Evolutionary conservation across 495 filamentous ascomycete genomes (phyloP).

Genomic region (Aspergillus indologenus): DNA sequence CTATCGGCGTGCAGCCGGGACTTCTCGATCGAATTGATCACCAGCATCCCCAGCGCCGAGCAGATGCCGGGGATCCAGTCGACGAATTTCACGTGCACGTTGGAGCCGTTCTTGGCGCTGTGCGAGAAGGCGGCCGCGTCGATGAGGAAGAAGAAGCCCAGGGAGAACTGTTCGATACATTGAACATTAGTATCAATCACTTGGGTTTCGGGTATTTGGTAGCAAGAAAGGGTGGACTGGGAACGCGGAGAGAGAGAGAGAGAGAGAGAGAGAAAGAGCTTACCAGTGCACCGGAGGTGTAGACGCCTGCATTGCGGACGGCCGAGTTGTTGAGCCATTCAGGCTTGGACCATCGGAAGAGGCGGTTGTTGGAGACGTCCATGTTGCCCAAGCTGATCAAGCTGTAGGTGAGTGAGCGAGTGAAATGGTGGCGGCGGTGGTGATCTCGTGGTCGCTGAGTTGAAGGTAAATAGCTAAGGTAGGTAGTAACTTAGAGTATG

Average conservation of each 20-base stretch:
- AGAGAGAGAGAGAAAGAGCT: constrained; percentile 23
- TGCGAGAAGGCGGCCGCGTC: constrained; percentile 87
- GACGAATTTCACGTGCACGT: constrained; percentile 89
- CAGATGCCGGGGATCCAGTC: constrained; percentile 99
- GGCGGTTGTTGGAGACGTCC: constrained; percentile 57
- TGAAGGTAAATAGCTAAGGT: not conserved
- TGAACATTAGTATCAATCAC: constrained; percentile 1
- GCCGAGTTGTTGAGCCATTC: constrained; percentile 88
- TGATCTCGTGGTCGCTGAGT: not conserved
- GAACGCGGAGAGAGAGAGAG: no score
- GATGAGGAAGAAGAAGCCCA: constrained; percentile 95
- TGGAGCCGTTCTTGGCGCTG: constrained; percentile 69
- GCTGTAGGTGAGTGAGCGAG: constrained; percentile 9
- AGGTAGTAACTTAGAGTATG: not conserved
- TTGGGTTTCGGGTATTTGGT: no score
- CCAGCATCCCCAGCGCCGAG: constrained; percentile 89
- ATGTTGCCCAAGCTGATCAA: constrained; percentile 16
- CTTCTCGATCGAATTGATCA: constrained; percentile 99
- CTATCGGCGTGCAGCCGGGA: constrained; percentile 77
- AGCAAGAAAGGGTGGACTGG: no score
- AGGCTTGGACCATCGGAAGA: constrained; percentile 76
- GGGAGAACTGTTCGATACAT: constrained; percentile 68
- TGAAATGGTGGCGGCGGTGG: not conserved
- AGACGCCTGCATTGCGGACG: constrained; percentile 80
- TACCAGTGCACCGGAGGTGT: constrained; percentile 82